Conservation (phyloP, 805 yeast species). For the Pichia cephalocereana region DNA sequence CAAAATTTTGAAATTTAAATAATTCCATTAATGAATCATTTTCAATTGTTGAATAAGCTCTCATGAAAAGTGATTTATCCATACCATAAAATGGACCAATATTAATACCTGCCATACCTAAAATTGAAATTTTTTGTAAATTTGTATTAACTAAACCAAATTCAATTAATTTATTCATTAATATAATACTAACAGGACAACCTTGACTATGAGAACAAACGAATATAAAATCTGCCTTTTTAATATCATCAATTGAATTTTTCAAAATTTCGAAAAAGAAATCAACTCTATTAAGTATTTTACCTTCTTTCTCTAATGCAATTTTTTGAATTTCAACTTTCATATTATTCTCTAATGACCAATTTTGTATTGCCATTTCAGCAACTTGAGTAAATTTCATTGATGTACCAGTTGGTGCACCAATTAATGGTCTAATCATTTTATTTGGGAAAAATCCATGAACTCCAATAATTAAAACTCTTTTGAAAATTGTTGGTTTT, state of each 20-base stretch:
- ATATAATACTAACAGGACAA: slow-evolving; percentile 77
- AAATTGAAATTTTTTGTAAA: slow-evolving; percentile 48
- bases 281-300: slow-evolving; percentile 75
- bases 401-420: slow-evolving; percentile 96
- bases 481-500: slow-evolving; percentile 29
- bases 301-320: slow-evolving; percentile 91
- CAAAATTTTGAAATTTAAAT: slow-evolving; percentile 77
- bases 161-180: slow-evolving; percentile 65
- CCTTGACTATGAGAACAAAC: slow-evolving; percentile 96
- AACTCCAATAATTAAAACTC: slow-evolving; percentile 79
- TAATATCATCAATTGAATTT: slow-evolving; percentile 44
- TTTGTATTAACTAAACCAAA: slow-evolving; percentile 38
- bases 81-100: slow-evolving; percentile 90
- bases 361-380: slow-evolving; percentile 62
- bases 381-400: slow-evolving; percentile 86
- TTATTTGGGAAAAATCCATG: slow-evolving; percentile 94
- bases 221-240: slow-evolving; percentile 71
- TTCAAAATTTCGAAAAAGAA: slow-evolving; percentile 64
- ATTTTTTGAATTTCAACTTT: slow-evolving; percentile 68
- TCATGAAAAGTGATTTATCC: slow-evolving; percentile 73
- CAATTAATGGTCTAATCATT: slow-evolving; percentile 76
- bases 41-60: slow-evolving; percentile 87
- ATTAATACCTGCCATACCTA: slow-evolving; percentile 94
- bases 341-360: slow-evolving; percentile 42
- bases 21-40: slow-evolving; percentile 78